phyloP scores from a whole-genome alignment of 1,284 basidiomycete species.

The Ceratobasidium sp. region DNA sequence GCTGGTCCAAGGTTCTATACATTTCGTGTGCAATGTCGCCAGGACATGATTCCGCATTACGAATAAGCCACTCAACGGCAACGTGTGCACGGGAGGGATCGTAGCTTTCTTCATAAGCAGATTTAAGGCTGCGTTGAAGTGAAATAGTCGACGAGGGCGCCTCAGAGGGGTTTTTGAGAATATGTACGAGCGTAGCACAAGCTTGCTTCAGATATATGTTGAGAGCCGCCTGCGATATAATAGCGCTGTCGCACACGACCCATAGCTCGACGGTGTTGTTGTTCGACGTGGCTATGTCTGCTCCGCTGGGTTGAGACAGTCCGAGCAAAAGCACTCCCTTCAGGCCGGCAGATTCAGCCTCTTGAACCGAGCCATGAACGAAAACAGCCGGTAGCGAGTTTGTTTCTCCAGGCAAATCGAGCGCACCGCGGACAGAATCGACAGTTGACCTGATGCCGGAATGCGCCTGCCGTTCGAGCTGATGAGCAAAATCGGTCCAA shows the following conservation, averaged over 20 bases:
- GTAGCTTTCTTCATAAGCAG: conserved; percentile 27
- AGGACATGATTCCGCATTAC: conserved; percentile 20
- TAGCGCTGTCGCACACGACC: conserved; percentile 20
- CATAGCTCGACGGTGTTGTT: neutral
- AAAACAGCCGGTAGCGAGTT: conserved; percentile 28
- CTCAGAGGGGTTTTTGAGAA: neutral
- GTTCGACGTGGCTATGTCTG: neutral
- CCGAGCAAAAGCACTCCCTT: conserved; percentile 12
- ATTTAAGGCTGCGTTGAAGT: conserved; percentile 9
- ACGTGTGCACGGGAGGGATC: conserved; percentile 31
- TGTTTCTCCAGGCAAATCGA: conserved; percentile 4
- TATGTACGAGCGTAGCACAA: neutral
- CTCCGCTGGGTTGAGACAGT: neutral
- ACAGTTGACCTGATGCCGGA: neutral
- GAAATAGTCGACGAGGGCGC: conserved; percentile 7
- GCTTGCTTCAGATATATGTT: conserved; percentile 21
- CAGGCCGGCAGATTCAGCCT: neutral
- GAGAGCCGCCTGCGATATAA: conserved; percentile 27
- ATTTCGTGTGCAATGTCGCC: conserved; percentile 32
- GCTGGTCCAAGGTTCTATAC: conserved; percentile 18
- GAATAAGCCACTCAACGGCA: conserved; percentile 22
- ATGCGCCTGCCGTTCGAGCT: conserved; percentile 10
- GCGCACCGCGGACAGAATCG: neutral
- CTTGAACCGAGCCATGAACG: neutral
- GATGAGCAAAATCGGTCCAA: conserved; percentile 13